These are phyloP conservation scores for Phytophthora brassicae DNA, from an alignment of 352 stramenopile species.

Conservation along the genomic window DNA sequence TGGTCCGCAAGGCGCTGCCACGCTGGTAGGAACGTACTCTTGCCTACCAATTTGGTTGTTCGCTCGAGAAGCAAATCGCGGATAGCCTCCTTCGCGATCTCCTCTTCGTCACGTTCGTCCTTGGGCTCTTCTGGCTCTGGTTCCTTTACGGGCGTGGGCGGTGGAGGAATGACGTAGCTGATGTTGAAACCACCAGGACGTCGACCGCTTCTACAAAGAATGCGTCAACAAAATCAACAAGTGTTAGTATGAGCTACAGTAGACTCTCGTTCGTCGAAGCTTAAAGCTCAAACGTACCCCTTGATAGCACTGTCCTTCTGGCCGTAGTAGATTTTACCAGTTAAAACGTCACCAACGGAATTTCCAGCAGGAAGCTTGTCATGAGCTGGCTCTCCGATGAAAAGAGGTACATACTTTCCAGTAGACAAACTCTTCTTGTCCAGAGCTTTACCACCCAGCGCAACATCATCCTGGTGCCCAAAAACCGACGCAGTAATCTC, in stretches of 20 bases:
- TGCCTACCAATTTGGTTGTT: slow-evolving; percentile 69
- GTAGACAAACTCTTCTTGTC: slow-evolving; percentile 45
- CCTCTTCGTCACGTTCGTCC: slow-evolving; percentile 70
- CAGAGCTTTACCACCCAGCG: slow-evolving; percentile 59
- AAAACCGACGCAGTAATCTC: slow-evolving; percentile 66
- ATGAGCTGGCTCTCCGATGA: slow-evolving; percentile 63
- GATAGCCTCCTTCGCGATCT: slow-evolving; percentile 69
- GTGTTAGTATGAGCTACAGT: too few relatives aligned
- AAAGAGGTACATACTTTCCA: slow-evolving; percentile 71
- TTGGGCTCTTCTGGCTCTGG: slow-evolving; percentile 64
- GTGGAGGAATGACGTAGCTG: slow-evolving; percentile 72
- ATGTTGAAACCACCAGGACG: slow-evolving; percentile 73
- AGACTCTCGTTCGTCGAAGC: background rate
- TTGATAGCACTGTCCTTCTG: slow-evolving; percentile 70
- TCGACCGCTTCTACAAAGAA: slow-evolving; percentile 39
- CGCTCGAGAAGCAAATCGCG: slow-evolving; percentile 70
- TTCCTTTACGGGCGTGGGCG: slow-evolving; percentile 56
- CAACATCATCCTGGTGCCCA: slow-evolving; percentile 64
- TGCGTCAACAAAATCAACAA: background rate
- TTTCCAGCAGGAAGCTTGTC: slow-evolving; percentile 71
- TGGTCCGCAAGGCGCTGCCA: slow-evolving; percentile 54
- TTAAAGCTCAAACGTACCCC: slow-evolving; percentile 37
- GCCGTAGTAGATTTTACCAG: slow-evolving; percentile 71
- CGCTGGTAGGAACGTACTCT: slow-evolving; percentile 56
- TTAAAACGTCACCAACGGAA: slow-evolving; percentile 62